Evolutionary conservation across 129 eudicot genomes (phyloP).

Genomic region (Deinandra increscens): DNA sequence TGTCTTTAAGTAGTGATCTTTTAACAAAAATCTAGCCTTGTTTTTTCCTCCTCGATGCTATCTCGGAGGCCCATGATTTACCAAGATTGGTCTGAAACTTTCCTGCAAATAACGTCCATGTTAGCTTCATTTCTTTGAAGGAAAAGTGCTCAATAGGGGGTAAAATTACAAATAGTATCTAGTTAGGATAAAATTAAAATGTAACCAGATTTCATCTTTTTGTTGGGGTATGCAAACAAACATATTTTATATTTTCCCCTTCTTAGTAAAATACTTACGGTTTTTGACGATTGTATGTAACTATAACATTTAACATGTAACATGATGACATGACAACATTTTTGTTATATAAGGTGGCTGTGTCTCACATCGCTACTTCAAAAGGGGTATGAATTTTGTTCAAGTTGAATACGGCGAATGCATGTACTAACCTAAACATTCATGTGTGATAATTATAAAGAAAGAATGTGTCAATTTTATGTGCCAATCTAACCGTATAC

Average conservation of each 20-base stretch:
- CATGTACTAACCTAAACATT: neutral
- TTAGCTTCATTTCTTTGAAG: neutral
- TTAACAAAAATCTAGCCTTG: slow-evolving; percentile 23
- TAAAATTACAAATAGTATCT: neutral
- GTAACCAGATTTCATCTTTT: neutral
- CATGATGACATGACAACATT: neutral
- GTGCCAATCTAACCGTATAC: neutral
- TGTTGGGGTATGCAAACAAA: too few species aligned
- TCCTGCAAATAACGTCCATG: slow-evolving; percentile 42
- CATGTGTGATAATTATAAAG: neutral
- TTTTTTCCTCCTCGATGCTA: slow-evolving; percentile 71
- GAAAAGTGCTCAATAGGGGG: neutral
- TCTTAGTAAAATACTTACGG: neutral
- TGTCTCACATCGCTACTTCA: neutral
- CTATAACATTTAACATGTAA: neutral
- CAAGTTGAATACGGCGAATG: neutral
- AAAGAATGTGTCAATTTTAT: neutral
- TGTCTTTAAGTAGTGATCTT: neutral
- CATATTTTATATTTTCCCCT: too few species aligned
- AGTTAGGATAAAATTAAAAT: too few species aligned
- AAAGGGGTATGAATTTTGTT: neutral
- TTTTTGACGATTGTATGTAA: neutral
- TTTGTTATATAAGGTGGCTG: neutral
- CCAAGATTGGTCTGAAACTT: slow-evolving; percentile 92
- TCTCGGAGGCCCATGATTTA: slow-evolving; percentile 90